Evolutionary conservation across 768 basidiomycete genomes (phyloP), one percentile per base, ranked within the genome.

Genomic region (Lactifluus rugatus): DNA sequence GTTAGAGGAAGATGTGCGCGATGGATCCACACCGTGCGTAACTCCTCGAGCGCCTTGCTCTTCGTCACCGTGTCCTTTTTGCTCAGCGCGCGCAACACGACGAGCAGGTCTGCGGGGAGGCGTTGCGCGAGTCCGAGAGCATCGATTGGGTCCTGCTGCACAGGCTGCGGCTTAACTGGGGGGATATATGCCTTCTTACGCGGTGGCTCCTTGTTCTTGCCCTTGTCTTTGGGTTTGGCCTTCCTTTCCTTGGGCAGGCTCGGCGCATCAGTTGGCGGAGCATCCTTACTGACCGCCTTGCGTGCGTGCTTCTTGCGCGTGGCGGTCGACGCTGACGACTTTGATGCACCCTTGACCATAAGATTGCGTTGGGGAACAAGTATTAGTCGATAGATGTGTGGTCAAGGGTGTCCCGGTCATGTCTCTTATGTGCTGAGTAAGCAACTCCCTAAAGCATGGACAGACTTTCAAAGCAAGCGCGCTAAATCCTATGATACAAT

Each of bases 241-340:
- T 78, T 77, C 46, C 74, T 76, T 52, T 74, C 70, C 57, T 75
- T 74, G 64, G 72, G 70, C 53, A 69, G 61, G 58, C 67, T 68
- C 7, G 70, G 70, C 16, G 70, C 57, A 7, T 73, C 69, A 68
- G 50, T 62, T 48, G 21, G 64, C 19, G 58, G 66, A 53, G 46
- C 70, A 32, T 67, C 67, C n/a, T 61, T 54, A 25, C 44, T 74
- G 16, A 75, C 75, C 1, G 82, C 78, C 67, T 88, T 93, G 60
- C 86, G 82, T 16, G 88, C 88, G 69, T 95, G 90, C 71, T 96
- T 98, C 77, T 95, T 96, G 59, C 93, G 82, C 9, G 94, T 97
- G 5, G 74, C 90, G 0, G 89, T 83, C 0, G 84, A 77, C 23
- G 93, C 92, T 4, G 91, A 94, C 3, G 87, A 88, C 67, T 89